Conservation (phyloP, 1,284 basidiomycete genomes). For the Apiotrichum mycotoxinovorans region DNA sequence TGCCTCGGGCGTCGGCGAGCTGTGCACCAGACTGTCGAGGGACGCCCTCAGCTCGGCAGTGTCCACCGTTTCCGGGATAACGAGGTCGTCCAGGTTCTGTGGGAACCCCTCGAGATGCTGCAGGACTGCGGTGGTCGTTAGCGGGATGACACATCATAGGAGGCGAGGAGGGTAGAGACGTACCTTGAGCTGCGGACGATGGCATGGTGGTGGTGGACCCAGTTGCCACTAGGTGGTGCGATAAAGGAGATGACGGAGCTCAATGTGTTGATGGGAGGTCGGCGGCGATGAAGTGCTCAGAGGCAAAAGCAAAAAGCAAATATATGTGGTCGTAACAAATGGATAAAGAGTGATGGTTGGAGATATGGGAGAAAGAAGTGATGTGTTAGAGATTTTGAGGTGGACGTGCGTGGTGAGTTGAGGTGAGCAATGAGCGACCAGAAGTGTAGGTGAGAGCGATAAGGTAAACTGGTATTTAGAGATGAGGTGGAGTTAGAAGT, state of each 20-base stretch:
- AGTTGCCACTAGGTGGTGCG: background rate
- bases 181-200: background rate
- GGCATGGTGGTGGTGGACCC: conserved; percentile 1
- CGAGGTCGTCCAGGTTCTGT: conserved; percentile 12
- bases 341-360: too few relatives aligned
- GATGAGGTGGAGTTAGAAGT: too few relatives aligned
- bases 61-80: background rate
- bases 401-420: too few relatives aligned
- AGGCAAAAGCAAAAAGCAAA: too few relatives aligned
- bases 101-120: conserved; percentile 20
- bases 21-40: conserved; percentile 3
- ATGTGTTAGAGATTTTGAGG: too few relatives aligned
- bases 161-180: background rate
- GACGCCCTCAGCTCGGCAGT: conserved; percentile 9
- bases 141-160: background rate
- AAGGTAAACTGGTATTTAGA: too few relatives aligned
- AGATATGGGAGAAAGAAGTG: too few relatives aligned
- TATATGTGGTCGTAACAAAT: too few relatives aligned
- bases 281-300: too few relatives aligned
- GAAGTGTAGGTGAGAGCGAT: too few relatives aligned
- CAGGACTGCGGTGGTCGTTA: conserved; percentile 10
- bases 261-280: too few relatives aligned
- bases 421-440: too few relatives aligned
- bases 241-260: background rate
- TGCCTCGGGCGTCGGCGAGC: conserved; percentile 13